Evolutionary conservation across 257 asterid genomes (phyloP), one percentile per base, ranked within the genome.

Genomic region (Buddleja alternifolia): DNA sequence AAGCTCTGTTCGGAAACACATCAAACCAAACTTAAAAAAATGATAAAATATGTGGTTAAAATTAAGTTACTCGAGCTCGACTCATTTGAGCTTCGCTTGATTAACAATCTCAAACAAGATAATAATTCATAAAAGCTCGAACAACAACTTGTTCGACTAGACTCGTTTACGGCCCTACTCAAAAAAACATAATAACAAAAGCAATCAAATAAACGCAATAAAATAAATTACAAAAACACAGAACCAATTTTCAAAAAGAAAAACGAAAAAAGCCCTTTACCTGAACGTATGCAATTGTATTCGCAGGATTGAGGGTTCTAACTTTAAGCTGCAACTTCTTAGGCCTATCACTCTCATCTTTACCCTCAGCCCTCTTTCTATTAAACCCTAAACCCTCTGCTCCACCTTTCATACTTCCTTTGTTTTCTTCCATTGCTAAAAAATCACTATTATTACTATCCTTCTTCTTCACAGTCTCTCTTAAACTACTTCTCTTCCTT

Each of bases 351-450:
- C 73, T 75, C 14, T 40, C 81, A 79, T 90, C 93, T 78, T 78
- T 82, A 40, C 98, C 98, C 57, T 88, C 88, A 15, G 98, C 98
- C 82, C 98, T 86, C 83, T 86, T 85, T 56, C 74, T 80, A 66
- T 90, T 93, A 75, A 86, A 93, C 55, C 86, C 97, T 19, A 67
- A 24, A 54, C 66, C 52, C 75, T 75, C 94, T 10, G 53, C 48
- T 34, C 12, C 65, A 60, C 45, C 45, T 21, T 40, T 68, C 24
- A 40, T 56, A 51, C 72, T 69, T 51, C n/a, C 67, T 21, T 55
- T 50, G 11, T 24, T 68, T 58, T 75, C 86, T 62, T 86, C 94
- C 94, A 85, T 84, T 4, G 73, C 72, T 73, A 66, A 66, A 19
- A 52, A 45, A n/a, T 79, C 78, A 36, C 77, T 75, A 69, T 76